Conservation (phyloP, 768 basidiomycete species). For the Tephrocybe sp. region DNA sequence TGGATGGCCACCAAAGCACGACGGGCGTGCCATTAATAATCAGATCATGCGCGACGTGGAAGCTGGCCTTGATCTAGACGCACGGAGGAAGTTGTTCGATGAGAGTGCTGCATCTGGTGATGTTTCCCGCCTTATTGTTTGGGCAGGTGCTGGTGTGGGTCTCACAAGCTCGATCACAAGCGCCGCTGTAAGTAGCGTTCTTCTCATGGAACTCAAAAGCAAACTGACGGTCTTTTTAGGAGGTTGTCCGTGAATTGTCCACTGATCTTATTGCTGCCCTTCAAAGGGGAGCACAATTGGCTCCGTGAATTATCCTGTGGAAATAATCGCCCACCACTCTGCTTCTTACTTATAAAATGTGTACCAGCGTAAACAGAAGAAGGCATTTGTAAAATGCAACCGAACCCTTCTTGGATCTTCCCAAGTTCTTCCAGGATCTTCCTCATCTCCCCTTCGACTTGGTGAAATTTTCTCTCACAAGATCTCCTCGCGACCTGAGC, state of each 20-base stretch:
- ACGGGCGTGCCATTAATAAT: slow-evolving; percentile 6
- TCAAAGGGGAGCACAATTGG: neutral
- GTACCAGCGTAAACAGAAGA: too few relatives aligned
- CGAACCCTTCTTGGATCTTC: too few relatives aligned
- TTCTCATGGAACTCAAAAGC: too few relatives aligned
- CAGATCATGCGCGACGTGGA: slow-evolving; percentile 8
- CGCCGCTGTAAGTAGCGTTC: neutral
- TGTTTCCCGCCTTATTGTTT: slow-evolving; percentile 30
- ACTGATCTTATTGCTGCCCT: slow-evolving; percentile 2
- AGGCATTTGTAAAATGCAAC: too few relatives aligned
- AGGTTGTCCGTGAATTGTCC: slow-evolving; percentile 2
- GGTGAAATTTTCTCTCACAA: too few relatives aligned
- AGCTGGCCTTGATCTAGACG: slow-evolving; percentile 27
- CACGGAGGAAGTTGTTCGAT: slow-evolving; percentile 23
- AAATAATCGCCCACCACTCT: neutral
- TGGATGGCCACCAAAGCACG: slow-evolving; percentile 6
- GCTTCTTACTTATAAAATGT: neutral
- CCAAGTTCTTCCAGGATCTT: too few relatives aligned
- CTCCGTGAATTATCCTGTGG: neutral
- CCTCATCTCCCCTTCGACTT: too few relatives aligned
- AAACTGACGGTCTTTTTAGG: too few relatives aligned
- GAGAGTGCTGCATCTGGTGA: slow-evolving; percentile 30
- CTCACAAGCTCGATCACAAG: slow-evolving; percentile 19
- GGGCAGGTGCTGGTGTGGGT: slow-evolving; percentile 42
- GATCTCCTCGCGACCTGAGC: too few relatives aligned